Evolutionary conservation across 106 monocot species (phyloP).

Genomic region (Platanthera zijinensis): DNA sequence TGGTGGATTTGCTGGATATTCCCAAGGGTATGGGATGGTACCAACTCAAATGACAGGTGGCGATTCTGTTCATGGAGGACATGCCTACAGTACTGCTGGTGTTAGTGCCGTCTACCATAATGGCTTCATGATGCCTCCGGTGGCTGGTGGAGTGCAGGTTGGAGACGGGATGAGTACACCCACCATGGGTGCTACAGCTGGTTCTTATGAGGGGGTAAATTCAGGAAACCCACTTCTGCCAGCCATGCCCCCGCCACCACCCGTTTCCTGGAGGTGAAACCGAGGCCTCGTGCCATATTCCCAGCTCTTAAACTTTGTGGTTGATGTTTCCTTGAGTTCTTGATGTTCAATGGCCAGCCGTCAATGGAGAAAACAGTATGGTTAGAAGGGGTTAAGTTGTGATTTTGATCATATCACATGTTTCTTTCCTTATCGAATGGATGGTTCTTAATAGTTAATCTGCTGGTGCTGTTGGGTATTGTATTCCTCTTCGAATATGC

Average conservation of each 20-base stretch:
- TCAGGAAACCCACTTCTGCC: background rate
- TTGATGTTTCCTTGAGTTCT: background rate
- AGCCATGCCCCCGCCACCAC: background rate
- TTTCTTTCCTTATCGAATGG: background rate
- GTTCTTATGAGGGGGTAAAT: background rate
- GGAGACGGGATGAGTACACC: background rate
- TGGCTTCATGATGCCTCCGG: conserved; percentile 4
- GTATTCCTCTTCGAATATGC: background rate
- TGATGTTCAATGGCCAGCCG: background rate
- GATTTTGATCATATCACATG: background rate
- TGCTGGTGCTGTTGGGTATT: background rate
- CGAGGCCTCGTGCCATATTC: background rate
- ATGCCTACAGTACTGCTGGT: conserved; percentile 1
- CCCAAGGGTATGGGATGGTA: conserved; percentile 21
- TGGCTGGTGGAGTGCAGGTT: background rate
- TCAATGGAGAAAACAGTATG: background rate
- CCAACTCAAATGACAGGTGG: conserved; percentile 9
- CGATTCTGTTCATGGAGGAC: conserved; percentile 3
- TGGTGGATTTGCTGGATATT: conserved; percentile 9
- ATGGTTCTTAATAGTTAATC: background rate
- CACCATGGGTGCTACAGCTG: background rate
- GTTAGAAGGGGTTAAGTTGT: background rate
- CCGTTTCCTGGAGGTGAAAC: conserved; percentile 1
- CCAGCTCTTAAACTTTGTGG: background rate
- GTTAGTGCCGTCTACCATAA: conserved; percentile 13